Evolutionary conservation across 768 basidiomycete genomes (phyloP), one percentile per base, ranked within the genome.

Genomic region (Phanerodontia chrysosporium): DNA sequence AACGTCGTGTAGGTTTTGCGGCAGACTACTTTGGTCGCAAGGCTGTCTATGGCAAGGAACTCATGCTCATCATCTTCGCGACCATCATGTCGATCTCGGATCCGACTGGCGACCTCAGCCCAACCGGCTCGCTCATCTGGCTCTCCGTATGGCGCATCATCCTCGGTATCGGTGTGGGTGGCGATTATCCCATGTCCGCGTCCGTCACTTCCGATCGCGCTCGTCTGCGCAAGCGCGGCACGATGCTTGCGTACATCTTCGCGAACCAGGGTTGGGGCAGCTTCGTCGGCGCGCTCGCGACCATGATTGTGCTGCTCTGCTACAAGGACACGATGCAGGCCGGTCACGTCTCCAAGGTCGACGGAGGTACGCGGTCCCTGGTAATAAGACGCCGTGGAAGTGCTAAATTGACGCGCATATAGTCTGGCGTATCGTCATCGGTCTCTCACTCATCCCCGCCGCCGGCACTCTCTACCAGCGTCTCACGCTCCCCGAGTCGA

Each of bases 191-290:
- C 1, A 86, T 90, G 87, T 83, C 81, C 12, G 87, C 89, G 0
- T 81, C 81, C 10, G 75, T 90, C 58, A 82, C 86, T 12, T 82
- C 81, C 6, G 89, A 92, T 64, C 79, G 87, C 14, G 78, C 88
- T 6, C 80, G 80, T 61, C 67, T 90, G 39, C 76, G 82, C 36
- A 83, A 87, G 51, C 80, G 87, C 16, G 90, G 90, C 0, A 86
- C 85, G 0, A 78, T 92, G 72, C 78, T 92, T n/a, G 78, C 84
- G 22, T 89, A 87, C 66, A 87, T 89, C 64, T 90, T 90, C 64
- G 78, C 86, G 0, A 86, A 85, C 69, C 86, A 90, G 70, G 90
- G 89, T 12, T 90, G 88, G 87, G 89, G 90, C 28, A 83, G 78
- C 44, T 78, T 92, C 56, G 66, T 83, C 35, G 90, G 87, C 8